Evolutionary conservation across 2,329 filamentous ascomycete species (phyloP), one percentile per base, ranked within the genome.

Genomic region (Neofusicoccum ribis): DNA sequence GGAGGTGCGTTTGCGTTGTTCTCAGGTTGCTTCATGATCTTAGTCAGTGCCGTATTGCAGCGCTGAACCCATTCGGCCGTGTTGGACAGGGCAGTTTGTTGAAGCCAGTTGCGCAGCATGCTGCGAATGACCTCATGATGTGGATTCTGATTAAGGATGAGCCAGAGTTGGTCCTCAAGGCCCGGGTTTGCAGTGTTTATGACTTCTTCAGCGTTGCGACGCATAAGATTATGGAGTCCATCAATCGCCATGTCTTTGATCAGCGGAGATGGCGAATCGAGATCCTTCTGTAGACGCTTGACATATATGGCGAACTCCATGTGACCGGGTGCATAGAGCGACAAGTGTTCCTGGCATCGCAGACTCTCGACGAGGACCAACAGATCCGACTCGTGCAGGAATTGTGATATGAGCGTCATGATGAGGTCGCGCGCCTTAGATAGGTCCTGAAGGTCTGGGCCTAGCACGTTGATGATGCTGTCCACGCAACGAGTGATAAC

Each of bases 381-480:
- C 3, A 87, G 76, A 63, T 91, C 88, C 4, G 90, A 85, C 71
- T 96, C 91, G 54, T 89, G 83, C 68, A 91, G 88, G 72, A 98
- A 95, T 69, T 96, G 90, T 3, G 87, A 85, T 3, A 98, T 89
- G 8, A 99, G 84, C 0, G 89, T 95, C 67, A 98, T 85, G 59
- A 98, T 95, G 63, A 99, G 85, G 73, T 97, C 93, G 69, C 95
- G 85, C n/a, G 92, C 91, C 78, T 96, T 97, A 3, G 88, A 88
- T 69, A 95, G 88, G 72, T 98, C 95, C 77, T 98, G 95, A 23
- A 99, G 81, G 78, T 99, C 96, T 0, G 95, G 95, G 0, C 95
- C 95, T 11, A 99, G 85, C 9, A 99, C 95, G 70, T 98, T 98
- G 79, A 99, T 93, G 27, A 97, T 84, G n/a, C 93, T 95, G 77